A percentile compares a stretch with the other conserved stretches of the same genome.
Conservation (phyloP, 768 basidiomycete genomes). For the Boletus barrowsii region DNA sequence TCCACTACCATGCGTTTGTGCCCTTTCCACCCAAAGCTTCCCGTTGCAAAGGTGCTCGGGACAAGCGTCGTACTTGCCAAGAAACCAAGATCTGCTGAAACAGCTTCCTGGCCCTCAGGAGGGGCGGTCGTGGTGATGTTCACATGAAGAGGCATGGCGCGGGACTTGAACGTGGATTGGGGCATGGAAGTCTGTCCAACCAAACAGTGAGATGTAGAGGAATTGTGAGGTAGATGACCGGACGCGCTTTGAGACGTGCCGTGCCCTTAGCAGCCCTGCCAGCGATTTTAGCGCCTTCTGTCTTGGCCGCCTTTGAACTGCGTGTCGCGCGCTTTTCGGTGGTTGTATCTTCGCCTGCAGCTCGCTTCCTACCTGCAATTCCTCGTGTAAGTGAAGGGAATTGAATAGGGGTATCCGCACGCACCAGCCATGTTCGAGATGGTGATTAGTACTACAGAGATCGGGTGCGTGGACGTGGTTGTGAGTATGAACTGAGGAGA, state of each 20-base stretch:
- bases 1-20: slow-evolving; percentile 65
- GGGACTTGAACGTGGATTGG: slow-evolving; percentile 54
- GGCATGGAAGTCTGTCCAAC: slow-evolving; percentile 42
- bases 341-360: slow-evolving; percentile 35
- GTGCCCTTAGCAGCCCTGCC: slow-evolving; percentile 38
- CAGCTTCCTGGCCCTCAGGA: slow-evolving; percentile 29
- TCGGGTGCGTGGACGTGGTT: not conserved
- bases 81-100: slow-evolving; percentile 54
- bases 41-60: slow-evolving; percentile 64
- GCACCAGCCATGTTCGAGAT: slow-evolving; percentile 29
- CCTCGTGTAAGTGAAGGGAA: not conserved
- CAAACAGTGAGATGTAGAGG: slow-evolving; percentile 2
- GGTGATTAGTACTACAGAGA: not conserved
- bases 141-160: slow-evolving; percentile 67
- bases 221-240: not conserved
- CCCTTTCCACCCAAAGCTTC: slow-evolving; percentile 86
- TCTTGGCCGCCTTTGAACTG: slow-evolving; percentile 52
- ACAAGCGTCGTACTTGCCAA: slow-evolving; percentile 54
- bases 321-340: slow-evolving; percentile 38
- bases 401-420: slow-evolving; percentile 15
- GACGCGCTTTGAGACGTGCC: slow-evolving; percentile 45
- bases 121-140: slow-evolving; percentile 64
- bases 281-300: slow-evolving; percentile 31
- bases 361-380: slow-evolving; percentile 43
- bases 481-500: not conserved